Evolutionary conservation across 75 land plant genomes (phyloP).

Genomic region (Pseudotsuga menziesii): DNA sequence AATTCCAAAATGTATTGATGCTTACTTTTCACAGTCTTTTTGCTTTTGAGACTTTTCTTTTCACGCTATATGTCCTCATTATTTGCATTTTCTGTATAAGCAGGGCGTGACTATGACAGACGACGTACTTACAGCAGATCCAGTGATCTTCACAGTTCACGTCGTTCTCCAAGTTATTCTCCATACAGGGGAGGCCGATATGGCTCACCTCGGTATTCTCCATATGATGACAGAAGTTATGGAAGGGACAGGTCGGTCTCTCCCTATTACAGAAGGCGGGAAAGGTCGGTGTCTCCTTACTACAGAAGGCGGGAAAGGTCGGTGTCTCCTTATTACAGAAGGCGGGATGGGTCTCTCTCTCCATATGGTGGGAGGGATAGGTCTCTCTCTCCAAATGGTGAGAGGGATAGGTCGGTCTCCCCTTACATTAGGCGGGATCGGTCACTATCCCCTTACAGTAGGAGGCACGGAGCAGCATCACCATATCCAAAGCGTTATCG

Average conservation of each 20-base stretch:
- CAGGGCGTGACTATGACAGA: slow-evolving; percentile 20
- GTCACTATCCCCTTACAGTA: not conserved
- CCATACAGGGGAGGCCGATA: slow-evolving; percentile 39
- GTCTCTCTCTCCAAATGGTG: not conserved
- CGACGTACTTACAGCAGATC: slow-evolving; percentile 20
- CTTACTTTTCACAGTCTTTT: no score
- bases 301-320: slow-evolving; percentile 16
- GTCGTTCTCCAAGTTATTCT: slow-evolving; percentile 58
- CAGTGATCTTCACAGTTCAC: slow-evolving; percentile 27
- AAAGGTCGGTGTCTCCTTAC: slow-evolving; percentile 19
- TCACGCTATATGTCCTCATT: no score
- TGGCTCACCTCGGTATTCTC: slow-evolving; percentile 32
- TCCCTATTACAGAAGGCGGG: slow-evolving; percentile 10
- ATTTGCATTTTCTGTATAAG: not conserved
- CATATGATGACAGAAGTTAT: slow-evolving; percentile 7
- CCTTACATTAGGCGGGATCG: not conserved
- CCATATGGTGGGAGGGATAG: not conserved
- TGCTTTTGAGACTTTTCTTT: no score
- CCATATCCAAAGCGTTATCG: not conserved
- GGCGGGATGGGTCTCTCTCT: not conserved
- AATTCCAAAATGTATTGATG: no score
- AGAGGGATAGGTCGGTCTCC: not conserved
- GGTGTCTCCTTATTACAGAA: not conserved
- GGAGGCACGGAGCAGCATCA: slow-evolving; percentile 1
- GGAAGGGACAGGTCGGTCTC: slow-evolving; percentile 37